Evolutionary conservation across 2,329 filamentous ascomycete genomes (phyloP).

Genomic region (Alternaria panax): DNA sequence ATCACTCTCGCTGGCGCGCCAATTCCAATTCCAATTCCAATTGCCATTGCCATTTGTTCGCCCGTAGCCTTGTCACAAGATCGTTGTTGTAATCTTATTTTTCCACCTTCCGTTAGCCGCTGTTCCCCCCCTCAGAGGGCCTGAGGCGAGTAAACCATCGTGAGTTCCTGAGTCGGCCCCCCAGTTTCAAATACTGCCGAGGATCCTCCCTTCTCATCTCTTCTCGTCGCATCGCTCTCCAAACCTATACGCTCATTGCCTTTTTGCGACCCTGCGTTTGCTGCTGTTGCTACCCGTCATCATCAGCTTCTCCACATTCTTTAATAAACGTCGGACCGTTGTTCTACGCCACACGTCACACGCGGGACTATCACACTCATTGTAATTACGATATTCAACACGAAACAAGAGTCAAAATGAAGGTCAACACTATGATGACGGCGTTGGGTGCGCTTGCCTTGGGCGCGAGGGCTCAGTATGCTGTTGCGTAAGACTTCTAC

Average conservation of each 20-base stretch:
- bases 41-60: constrained; percentile 20
- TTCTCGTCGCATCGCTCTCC: constrained; percentile 24
- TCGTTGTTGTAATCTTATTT: constrained; percentile 23
- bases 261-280: constrained; percentile 10
- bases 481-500: constrained; percentile 30
- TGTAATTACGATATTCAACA: constrained; percentile 9
- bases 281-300: constrained; percentile 5
- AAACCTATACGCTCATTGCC: constrained; percentile 31
- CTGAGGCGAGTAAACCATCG: constrained; percentile 23
- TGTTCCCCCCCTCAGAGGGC: constrained; percentile 11
- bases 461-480: constrained; percentile 35
- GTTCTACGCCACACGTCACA: constrained; percentile 1
- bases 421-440: constrained; percentile 36
- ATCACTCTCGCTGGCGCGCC: constrained; percentile 17
- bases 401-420: constrained; percentile 32
- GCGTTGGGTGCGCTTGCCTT: constrained; percentile 41
- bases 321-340: constrained; percentile 12
- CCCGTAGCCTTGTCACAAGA: constrained; percentile 14
- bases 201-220: constrained; percentile 22
- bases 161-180: constrained; percentile 16
- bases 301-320: constrained; percentile 32
- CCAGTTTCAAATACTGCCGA: constrained; percentile 39
- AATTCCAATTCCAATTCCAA: constrained; percentile 28
- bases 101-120: constrained; percentile 26
- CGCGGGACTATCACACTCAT: constrained; percentile 13